A percentile compares a stretch with the other conserved stretches of the same genome.
These are phyloP conservation scores for Lactarius indigo DNA, from an alignment of 768 basidiomycete species.

Conservation along the genomic window DNA sequence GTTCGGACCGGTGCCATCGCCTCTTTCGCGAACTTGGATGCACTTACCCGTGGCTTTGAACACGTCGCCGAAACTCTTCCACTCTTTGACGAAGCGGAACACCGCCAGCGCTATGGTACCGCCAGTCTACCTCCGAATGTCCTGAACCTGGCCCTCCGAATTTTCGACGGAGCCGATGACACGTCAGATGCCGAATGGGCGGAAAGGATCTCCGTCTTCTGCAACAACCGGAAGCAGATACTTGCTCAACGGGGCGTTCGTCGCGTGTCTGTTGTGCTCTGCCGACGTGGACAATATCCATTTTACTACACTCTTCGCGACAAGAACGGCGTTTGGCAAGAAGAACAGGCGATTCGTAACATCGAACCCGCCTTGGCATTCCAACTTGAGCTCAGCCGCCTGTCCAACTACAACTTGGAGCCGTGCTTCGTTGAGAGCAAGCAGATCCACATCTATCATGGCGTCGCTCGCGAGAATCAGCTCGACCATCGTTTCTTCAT, in stretches of 20 bases:
- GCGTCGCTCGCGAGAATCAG: constrained; percentile 91
- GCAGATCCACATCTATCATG: constrained; percentile 98
- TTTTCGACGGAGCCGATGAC: constrained; percentile 79
- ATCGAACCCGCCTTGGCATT: constrained; percentile 97
- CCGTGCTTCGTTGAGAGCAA: constrained; percentile 97
- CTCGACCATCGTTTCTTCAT: constrained; percentile 99
- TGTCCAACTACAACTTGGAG: constrained; percentile 94
- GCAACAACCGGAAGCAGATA: constrained; percentile 62
- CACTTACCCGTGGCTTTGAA: constrained; percentile 69
- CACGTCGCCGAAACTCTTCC: constrained; percentile 74
- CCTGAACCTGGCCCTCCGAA: constrained; percentile 87
- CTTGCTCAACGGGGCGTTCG: constrained; percentile 79
- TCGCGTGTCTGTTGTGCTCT: constrained; percentile 88
- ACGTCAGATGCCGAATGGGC: constrained; percentile 75
- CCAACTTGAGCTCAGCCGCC: constrained; percentile 93
- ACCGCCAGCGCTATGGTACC: constrained; percentile 68
- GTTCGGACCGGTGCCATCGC: constrained; percentile 88
- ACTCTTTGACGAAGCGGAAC: constrained; percentile 65
- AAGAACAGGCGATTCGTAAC: constrained; percentile 96
- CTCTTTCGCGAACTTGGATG: constrained; percentile 74
- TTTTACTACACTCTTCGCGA: constrained; percentile 91
- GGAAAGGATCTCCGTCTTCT: constrained; percentile 61
- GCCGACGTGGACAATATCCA: constrained; percentile 88
- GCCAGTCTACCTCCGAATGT: constrained; percentile 84
- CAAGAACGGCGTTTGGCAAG: constrained; percentile 70